Conservation (phyloP, 768 basidiomycete species). For the Kwoniella sp. region DNA sequence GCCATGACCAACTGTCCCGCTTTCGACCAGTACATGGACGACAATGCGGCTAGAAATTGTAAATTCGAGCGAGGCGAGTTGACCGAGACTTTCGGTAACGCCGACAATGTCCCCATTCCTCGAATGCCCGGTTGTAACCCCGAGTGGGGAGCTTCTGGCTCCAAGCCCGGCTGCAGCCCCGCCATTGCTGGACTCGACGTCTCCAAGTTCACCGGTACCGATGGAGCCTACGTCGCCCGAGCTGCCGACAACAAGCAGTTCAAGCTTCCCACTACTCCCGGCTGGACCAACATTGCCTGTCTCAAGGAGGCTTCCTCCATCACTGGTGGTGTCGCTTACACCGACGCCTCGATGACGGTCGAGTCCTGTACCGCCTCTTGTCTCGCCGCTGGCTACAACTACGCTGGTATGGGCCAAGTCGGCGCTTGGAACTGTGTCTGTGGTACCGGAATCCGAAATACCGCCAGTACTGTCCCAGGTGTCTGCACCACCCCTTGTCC, state of each 20-base stretch:
- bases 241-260: conserved; percentile 24
- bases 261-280: conserved; percentile 30
- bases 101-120: conserved; percentile 35
- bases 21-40: conserved; percentile 32
- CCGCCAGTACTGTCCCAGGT: conserved; percentile 13
- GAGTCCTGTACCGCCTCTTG: conserved; percentile 29
- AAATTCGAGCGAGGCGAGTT: conserved; percentile 39
- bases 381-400: conserved; percentile 27
- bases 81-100: conserved; percentile 27
- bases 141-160: conserved; percentile 37
- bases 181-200: conserved; percentile 33
- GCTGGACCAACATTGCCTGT: conserved; percentile 44
- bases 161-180: conserved; percentile 46
- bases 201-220: conserved; percentile 32
- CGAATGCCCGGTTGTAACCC: conserved; percentile 51
- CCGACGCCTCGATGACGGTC: conserved; percentile 28
- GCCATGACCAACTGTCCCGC: conserved; percentile 27
- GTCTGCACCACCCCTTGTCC: conserved; percentile 26
- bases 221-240: conserved; percentile 32
- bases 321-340: conserved; percentile 27
- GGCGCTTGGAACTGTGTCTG: conserved; percentile 26
- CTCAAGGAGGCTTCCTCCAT: conserved; percentile 23
- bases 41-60: conserved; percentile 28
- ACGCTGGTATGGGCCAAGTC: conserved; percentile 27
- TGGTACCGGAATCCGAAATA: conserved; percentile 24